phyloP scores from a whole-genome alignment of 2,329 filamentous ascomycete genomes.

The Colletotrichum sidae region DNA sequence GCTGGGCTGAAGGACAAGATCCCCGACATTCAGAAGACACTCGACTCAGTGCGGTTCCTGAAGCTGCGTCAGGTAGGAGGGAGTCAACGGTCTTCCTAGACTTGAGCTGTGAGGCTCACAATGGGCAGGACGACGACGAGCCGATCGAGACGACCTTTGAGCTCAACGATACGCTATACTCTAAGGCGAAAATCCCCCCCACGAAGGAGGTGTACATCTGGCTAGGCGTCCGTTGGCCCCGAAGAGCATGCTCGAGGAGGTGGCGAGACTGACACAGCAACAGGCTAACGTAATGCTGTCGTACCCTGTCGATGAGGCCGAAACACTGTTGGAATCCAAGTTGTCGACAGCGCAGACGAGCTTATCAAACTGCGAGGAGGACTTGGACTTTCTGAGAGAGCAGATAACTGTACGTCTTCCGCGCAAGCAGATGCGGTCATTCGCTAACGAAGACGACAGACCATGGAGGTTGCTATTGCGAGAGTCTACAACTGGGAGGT shows the following conservation, averaged over 20 bases:
- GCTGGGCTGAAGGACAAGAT: conserved; percentile 92
- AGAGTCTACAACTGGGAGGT: conserved; percentile 99
- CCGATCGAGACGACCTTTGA: conserved; percentile 94
- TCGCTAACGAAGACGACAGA: conserved; percentile 63
- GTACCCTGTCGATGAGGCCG: conserved; percentile 90
- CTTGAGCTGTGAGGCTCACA: conserved; percentile 10
- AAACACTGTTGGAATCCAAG: conserved; percentile 81
- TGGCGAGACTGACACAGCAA: conserved; percentile 40
- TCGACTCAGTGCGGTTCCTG: conserved; percentile 90
- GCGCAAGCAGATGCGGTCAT: background rate
- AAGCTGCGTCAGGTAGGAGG: conserved; percentile 75
- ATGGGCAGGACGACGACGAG: conserved; percentile 63
- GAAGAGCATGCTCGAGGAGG: background rate
- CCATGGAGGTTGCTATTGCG: conserved; percentile 94
- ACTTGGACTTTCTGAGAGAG: conserved; percentile 93
- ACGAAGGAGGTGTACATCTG: conserved; percentile 96
- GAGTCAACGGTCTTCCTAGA: conserved; percentile 34
- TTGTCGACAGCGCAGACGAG: conserved; percentile 82
- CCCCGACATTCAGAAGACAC: conserved; percentile 94
- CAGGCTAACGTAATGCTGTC: conserved; percentile 97
- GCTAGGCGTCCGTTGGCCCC: conserved; percentile 77
- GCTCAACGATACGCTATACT: conserved; percentile 94
- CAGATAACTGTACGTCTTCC: conserved; percentile 84
- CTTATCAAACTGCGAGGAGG: conserved; percentile 91
- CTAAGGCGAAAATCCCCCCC: conserved; percentile 83